phyloP scores from a whole-genome alignment of 2,329 filamentous ascomycete species.

The Pseudogymnoascus sp. region DNA sequence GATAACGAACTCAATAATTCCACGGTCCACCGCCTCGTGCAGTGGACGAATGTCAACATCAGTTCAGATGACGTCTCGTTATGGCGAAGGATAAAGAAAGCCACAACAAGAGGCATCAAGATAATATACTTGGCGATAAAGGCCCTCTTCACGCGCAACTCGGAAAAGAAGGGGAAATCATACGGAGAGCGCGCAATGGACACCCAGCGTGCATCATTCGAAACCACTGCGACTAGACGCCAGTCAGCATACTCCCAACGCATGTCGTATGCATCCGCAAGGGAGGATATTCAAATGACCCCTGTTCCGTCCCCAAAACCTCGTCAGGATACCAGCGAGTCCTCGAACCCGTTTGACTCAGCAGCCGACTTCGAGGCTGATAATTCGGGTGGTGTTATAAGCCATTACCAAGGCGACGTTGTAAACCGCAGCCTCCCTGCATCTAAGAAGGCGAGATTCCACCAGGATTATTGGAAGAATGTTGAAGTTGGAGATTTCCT shows the following conservation, averaged over 20 bases:
- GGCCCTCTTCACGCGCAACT: slow-evolving; percentile 37
- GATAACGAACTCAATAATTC: slow-evolving; percentile 96
- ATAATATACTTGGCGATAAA: slow-evolving; percentile 3
- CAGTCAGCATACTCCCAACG: slow-evolving; percentile 29
- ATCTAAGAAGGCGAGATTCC: slow-evolving; percentile 71
- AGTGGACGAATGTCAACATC: slow-evolving; percentile 91
- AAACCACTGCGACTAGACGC: slow-evolving; percentile 48
- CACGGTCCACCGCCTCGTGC: slow-evolving; percentile 77
- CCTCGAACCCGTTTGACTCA: slow-evolving; percentile 26
- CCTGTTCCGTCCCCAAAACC: slow-evolving; percentile 77
- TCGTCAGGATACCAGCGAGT: slow-evolving; percentile 28
- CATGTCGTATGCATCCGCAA: slow-evolving; percentile 44
- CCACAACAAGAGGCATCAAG: slow-evolving; percentile 39
- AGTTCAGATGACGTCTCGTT: slow-evolving; percentile 73
- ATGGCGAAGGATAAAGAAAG: slow-evolving; percentile 90
- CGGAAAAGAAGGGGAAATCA: slow-evolving; percentile 31
- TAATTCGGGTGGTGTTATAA: slow-evolving; percentile 44
- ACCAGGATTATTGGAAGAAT: slow-evolving; percentile 91
- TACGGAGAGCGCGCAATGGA: slow-evolving; percentile 20
- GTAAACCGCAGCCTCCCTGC: slow-evolving; percentile 62
- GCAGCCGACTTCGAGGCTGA: slow-evolving; percentile 25
- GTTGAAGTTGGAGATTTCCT: slow-evolving; percentile 94
- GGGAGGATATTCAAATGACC: slow-evolving; percentile 86
- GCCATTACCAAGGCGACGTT: slow-evolving; percentile 45
- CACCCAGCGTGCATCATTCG: slow-evolving; percentile 42